Evolutionary conservation across 1,139 yeast species (phyloP).

Genomic region (Diutina ranongensis): DNA sequence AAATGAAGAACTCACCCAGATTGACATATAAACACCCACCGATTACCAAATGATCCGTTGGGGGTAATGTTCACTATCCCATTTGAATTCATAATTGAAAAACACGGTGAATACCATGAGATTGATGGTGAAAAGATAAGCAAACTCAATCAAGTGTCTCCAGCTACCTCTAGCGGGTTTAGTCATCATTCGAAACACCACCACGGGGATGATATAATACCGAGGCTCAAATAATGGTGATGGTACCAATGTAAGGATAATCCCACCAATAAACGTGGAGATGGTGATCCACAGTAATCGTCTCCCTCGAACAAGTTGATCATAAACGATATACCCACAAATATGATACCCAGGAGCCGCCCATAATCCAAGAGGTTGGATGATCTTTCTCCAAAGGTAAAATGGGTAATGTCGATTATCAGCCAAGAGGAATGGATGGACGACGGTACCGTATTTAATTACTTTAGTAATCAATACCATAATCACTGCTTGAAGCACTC

Average conservation of each 20-base stretch:
- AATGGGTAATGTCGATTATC: constrained; percentile 93
- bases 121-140: constrained; percentile 52
- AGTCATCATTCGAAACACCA: constrained; percentile 57
- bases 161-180: constrained; percentile 24
- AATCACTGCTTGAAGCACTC: constrained; percentile 11
- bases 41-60: constrained; percentile 85
- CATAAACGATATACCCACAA: constrained; percentile 28
- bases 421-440: constrained; percentile 85
- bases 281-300: constrained; percentile 22
- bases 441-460: constrained; percentile 52
- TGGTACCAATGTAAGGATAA: constrained; percentile 57
- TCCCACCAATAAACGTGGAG: constrained; percentile 40
- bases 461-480: constrained; percentile 30
- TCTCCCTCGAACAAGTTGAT: constrained; percentile 13
- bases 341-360: constrained; percentile 23
- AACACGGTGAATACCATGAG: constrained; percentile 43
- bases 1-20: constrained; percentile 7
- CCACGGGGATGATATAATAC: constrained; percentile 73
- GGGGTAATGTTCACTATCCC: constrained; percentile 49
- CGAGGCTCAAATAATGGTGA: constrained; percentile 92
- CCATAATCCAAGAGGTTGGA: constrained; percentile 17
- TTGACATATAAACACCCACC: constrained; percentile 6
- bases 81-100: constrained; percentile 47
- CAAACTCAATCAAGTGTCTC: constrained; percentile 40
- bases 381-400: constrained; percentile 61